A percentile compares a stretch with the other conserved stretches of the same genome.
Conservation (phyloP, 192 early-diverging fungal species). For the Mortierella hygrophila region DNA sequence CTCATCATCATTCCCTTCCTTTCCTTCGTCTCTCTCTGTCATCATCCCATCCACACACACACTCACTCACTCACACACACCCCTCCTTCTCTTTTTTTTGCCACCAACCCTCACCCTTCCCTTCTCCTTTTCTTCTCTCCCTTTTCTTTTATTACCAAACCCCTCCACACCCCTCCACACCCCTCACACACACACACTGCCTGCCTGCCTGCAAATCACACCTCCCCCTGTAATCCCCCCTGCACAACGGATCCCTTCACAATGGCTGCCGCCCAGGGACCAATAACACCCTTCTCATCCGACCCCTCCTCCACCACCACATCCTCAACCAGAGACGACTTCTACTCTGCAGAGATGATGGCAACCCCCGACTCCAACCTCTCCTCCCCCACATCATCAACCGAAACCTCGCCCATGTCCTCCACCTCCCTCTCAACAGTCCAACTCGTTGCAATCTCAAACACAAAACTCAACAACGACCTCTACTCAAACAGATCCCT, state of each 20-base stretch:
- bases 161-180: no score
- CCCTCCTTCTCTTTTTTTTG: background rate
- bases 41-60: background rate
- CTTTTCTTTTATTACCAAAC: background rate
- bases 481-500: slow-evolving; percentile 41
- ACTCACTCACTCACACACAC: background rate
- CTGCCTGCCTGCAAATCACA: background rate
- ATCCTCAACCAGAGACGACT: background rate
- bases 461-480: slow-evolving; percentile 45
- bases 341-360: background rate
- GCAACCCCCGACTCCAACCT: background rate
- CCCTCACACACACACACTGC: no score
- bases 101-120: background rate
- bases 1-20: background rate
- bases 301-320: background rate
- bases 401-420: background rate
- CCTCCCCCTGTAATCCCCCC: background rate
- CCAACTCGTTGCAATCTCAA: slow-evolving; percentile 37
- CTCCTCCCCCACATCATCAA: background rate
- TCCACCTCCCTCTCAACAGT: slow-evolving; percentile 13
- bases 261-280: background rate
- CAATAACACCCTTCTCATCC: slow-evolving; percentile 17
- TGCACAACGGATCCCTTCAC: no score
- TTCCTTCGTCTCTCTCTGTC: background rate
- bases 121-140: background rate